Base-by-base conservation (phyloP, 225 moss, liverwort and hornwort genomes). In the Pseudisothecium myosuroides region DNA sequence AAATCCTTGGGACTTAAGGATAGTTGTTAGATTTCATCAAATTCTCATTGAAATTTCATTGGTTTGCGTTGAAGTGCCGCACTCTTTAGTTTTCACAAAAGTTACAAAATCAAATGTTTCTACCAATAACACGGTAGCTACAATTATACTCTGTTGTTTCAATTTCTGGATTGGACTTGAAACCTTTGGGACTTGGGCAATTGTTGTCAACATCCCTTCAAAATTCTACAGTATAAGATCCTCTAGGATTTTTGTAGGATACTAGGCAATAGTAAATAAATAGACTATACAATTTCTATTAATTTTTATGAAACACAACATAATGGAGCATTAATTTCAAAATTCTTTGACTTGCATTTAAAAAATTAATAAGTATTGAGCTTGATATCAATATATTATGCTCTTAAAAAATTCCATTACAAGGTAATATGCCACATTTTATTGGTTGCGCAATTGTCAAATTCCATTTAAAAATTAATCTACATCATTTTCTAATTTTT, bases 11-110 rank as follows among this genome's bases (percentile, higher is more conserved):
- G 1, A 4, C 4, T 47, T 47, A 74, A 7, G 1, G 7, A 18
- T 45, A 29, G 2, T 47, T 29, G 10, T 28, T 45, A 45, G 10
- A 29, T 43, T 6, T 73, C 17, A 45, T 45, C 6, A 28, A 73
- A 73, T 28, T 29, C 6, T 45, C 17, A 29, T 17, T 9, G 3
- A 17, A 45, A 45, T 17, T 45, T 28, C 45, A 73, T 73, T 10
- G 45, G 17, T 71, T 0, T 41, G 11, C 0, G 1, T 69, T 69
- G 24, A 24, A 69, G 39, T 8, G 3, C 0, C 0, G 0, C 2
- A 24, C 3, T 69, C 4, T n/a, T n/a, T n/a, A n/a, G n/a, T n/a
- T n/a, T 69, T 39, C 5, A 24, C 14, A 12, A 68, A 68, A 68
- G 7, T 69, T 39, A 39, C 2, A 69, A 39, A 71, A 41, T 41